Conservation (phyloP, 257 asterid species). For the Ophiorrhiza pumila region DNA sequence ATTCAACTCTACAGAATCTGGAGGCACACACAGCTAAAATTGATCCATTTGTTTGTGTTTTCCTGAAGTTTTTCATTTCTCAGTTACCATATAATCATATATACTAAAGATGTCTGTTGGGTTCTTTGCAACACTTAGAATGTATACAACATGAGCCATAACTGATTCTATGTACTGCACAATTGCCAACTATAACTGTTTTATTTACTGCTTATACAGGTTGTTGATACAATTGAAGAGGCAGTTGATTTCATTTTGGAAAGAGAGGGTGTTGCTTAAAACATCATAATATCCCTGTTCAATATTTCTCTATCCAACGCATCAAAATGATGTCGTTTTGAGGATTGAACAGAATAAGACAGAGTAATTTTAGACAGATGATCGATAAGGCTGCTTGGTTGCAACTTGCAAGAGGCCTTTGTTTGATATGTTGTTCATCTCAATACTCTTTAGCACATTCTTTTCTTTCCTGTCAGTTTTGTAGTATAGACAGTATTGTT, state of each 20-base stretch:
- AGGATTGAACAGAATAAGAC: too few relatives aligned
- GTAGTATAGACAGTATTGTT: too few relatives aligned
- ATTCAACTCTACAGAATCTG: neutral
- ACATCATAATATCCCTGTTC: too few relatives aligned
- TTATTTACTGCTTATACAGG: conserved; percentile 31
- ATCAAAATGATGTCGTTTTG: too few relatives aligned
- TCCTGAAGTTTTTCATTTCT: neutral
- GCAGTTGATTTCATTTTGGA: conserved; percentile 57
- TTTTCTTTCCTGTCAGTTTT: neutral
- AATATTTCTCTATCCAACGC: too few relatives aligned
- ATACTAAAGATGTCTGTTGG: neutral
- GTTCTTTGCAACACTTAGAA: neutral
- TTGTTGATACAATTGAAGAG: conserved; percentile 60
- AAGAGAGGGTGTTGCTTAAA: conserved; percentile 39
- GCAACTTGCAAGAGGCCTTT: too few relatives aligned
- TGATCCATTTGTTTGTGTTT: neutral
- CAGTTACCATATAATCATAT: too few relatives aligned
- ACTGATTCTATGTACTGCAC: neutral
- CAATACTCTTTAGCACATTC: neutral
- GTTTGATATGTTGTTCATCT: neutral
- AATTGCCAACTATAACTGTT: neutral
- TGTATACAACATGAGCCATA: neutral
- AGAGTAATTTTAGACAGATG: too few relatives aligned
- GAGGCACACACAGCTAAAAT: neutral
- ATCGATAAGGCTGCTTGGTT: neutral